These are phyloP conservation scores for Chrysochromulina parva DNA, from an alignment of 78 protist species.

Conservation along the genomic window DNA sequence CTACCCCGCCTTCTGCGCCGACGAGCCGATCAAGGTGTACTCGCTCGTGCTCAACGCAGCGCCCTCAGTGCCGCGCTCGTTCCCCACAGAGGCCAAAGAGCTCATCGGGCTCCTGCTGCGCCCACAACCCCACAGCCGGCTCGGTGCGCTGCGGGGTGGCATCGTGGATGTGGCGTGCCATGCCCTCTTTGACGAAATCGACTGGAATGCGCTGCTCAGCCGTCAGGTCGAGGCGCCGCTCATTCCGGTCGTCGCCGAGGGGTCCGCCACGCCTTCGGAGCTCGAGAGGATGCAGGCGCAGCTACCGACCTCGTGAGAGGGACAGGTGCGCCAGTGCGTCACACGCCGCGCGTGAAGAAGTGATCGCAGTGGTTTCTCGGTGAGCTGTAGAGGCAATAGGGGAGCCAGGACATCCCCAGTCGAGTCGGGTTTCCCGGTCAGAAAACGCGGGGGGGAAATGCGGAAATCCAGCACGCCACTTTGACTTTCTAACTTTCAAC, in stretches of 20 bases:
- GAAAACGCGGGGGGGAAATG: too few species aligned
- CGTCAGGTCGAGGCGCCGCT: neutral
- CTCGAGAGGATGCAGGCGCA: too few species aligned
- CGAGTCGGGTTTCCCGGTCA: too few species aligned
- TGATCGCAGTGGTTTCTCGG: too few species aligned
- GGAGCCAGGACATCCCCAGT: too few species aligned
- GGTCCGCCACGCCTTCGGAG: too few species aligned
- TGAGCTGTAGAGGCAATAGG: too few species aligned
- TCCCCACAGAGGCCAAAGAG: neutral
- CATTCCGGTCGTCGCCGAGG: neutral
- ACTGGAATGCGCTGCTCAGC: neutral
- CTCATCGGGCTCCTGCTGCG: neutral
- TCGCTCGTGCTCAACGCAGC: neutral
- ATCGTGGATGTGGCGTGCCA: neutral
- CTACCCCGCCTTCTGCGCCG: conserved; percentile 30
- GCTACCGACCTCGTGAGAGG: too few species aligned
- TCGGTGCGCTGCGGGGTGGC: neutral
- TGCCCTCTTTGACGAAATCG: neutral
- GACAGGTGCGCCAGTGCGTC: too few species aligned
- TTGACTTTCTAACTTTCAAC: too few species aligned
- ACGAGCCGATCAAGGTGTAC: conserved; percentile 6
- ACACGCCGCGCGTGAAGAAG: too few species aligned
- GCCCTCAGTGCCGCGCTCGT: neutral
- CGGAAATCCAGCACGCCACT: too few species aligned
- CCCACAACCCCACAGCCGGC: neutral